A percentile compares a stretch with the other conserved stretches of the same genome.
Conservation (phyloP, 306 rosid genomes). For the Comarum palustre region DNA sequence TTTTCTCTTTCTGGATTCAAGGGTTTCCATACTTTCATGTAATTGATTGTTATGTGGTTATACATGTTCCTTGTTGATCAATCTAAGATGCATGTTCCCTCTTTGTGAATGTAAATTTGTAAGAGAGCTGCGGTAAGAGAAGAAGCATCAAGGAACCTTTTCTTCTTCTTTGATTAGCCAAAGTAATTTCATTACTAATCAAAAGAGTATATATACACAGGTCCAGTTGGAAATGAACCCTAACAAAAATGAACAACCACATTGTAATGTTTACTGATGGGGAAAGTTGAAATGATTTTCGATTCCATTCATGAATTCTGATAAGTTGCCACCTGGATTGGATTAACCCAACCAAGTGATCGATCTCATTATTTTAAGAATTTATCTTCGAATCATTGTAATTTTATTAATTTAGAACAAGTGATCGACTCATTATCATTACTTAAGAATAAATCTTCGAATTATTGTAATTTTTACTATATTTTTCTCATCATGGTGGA, state of each 20-base stretch:
- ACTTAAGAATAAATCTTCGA: too few species aligned
- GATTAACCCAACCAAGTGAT: neutral
- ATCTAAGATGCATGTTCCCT: neutral
- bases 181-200: neutral
- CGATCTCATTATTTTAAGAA: neutral
- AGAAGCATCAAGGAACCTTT: neutral
- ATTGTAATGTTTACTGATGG: neutral
- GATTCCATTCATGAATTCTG: neutral
- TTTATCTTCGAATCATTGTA: neutral
- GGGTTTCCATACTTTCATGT: conserved; percentile 2
- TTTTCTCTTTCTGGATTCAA: neutral
- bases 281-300: neutral
- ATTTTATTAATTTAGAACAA: neutral
- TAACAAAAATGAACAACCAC: neutral
- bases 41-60: neutral
- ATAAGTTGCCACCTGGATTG: neutral
- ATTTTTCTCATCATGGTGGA: too few species aligned
- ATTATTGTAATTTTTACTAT: too few species aligned
- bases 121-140: neutral
- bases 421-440: too few species aligned
- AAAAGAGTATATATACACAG: neutral
- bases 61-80: neutral
- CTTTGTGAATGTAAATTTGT: neutral
- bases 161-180: neutral
- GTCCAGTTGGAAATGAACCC: neutral